Base-by-base conservation (phyloP, 2,329 filamentous ascomycete genomes). In the Chrysoporthe deuterocubensis region DNA sequence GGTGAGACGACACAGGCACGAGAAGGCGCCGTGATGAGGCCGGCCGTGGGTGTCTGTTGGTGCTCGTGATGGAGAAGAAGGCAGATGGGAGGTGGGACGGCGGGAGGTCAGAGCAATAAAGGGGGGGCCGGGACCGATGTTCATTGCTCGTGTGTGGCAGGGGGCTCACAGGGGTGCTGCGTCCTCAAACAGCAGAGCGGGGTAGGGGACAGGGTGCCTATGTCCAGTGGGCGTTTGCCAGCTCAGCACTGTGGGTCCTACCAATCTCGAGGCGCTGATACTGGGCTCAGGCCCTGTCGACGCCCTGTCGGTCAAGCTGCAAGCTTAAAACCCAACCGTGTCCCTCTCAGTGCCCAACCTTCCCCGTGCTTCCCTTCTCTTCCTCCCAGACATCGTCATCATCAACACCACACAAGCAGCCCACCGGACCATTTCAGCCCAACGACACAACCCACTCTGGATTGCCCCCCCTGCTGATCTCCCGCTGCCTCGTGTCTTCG, bases 321-420 rank as follows among this genome's bases (percentile, higher is more conserved):
- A 68, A 70, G 65, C 64, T 69, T 70, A 70, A 70, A 70, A 70
- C 68, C 68, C 68, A 68, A 70, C 64, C 54, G 58, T 43, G 57
- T 63, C 65, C 68, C 65, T 67, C 61, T 69, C 68, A 50, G 59
- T 68, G 68, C 68, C 68, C 68, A 70, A 68, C 68, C 57, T 57
- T 14, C 54, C 48, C 52, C 66, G 46, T 57, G 59, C 57, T 62
- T 46, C 62, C 68, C 59, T 64, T 58, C 60, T 62, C 37, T 43
- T 63, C 50, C 34, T 52, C 57, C 44, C 42, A 56, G 52, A 56
- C 62, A 52, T 50, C 65, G 43, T 34, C 59, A 59, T 58, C 59
- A 67, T 34, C 37, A 37, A 37, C 66, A 65, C 26, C 37, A 21
- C 48, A 61, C 61, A 52, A 52, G 44, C 61, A 62, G 37, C 67